These are phyloP conservation scores for Boletus reticuloceps DNA, from an alignment of 768 basidiomycete species.

Conservation along the genomic window DNA sequence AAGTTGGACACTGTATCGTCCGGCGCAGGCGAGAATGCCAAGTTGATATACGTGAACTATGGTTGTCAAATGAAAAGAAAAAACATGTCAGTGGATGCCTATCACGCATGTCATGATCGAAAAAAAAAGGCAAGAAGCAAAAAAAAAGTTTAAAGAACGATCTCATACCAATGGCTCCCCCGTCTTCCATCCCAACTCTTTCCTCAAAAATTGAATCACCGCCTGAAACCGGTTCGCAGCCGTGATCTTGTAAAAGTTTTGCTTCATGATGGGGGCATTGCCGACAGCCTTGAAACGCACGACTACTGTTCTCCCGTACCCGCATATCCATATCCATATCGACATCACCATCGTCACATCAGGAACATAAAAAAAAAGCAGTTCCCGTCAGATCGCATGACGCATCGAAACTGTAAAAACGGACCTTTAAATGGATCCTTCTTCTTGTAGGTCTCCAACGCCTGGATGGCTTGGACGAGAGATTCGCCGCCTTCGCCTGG, in stretches of 20 bases:
- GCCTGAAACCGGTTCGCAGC: constrained; percentile 93
- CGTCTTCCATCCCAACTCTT: constrained; percentile 83
- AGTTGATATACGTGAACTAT: constrained; percentile 75
- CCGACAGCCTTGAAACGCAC: constrained; percentile 98
- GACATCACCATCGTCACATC: background rate
- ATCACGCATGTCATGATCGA: background rate
- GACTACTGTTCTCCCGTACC: constrained; percentile 56
- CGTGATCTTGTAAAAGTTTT: constrained; percentile 98
- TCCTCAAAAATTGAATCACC: constrained; percentile 89
- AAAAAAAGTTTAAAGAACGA: background rate
- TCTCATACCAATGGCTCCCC: constrained; percentile 76
- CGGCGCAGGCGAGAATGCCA: constrained; percentile 73
- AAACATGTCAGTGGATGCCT: background rate
- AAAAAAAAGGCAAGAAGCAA: background rate
- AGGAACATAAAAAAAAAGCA: background rate
- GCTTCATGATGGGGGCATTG: constrained; percentile 98
- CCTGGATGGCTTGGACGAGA: constrained; percentile 54
- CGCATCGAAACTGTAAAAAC: background rate
- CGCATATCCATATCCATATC: too few species aligned
- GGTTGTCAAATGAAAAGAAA: background rate
- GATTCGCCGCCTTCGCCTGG: constrained; percentile 32
- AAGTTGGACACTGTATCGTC: constrained; percentile 73
- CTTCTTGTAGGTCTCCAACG: constrained; percentile 84
- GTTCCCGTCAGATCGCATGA: background rate
- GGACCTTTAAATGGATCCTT: constrained; percentile 79